These are phyloP conservation scores for Mycena alexandri DNA, from an alignment of 768 basidiomycete genomes.

Conservation along the genomic window DNA sequence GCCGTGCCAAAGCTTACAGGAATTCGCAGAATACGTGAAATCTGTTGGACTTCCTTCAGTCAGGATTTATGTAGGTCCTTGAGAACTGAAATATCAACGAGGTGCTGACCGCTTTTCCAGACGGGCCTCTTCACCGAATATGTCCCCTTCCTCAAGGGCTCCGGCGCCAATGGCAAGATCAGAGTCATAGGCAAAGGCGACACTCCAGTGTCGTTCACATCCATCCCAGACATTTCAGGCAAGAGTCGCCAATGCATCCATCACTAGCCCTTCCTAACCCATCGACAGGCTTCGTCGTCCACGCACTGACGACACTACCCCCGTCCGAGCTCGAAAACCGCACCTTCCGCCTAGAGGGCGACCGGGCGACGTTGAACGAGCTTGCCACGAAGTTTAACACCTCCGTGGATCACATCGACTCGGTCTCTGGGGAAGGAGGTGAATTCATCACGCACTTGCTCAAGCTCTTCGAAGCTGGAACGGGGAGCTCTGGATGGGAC, in stretches of 20 bases:
- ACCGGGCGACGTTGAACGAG: constrained; percentile 44
- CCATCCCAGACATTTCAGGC: not conserved
- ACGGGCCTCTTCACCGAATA: not conserved
- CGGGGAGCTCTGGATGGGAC: constrained; percentile 39
- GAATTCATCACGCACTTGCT: constrained; percentile 21
- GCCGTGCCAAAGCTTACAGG: not conserved
- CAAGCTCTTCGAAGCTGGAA: constrained; percentile 24
- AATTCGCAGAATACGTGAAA: not conserved
- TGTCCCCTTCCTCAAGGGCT: not conserved
- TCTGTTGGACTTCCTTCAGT: not conserved
- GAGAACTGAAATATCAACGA: not conserved
- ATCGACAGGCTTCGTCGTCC: constrained; percentile 50
- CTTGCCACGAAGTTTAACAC: constrained; percentile 43
- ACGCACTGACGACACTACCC: constrained; percentile 49
- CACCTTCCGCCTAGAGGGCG: constrained; percentile 52
- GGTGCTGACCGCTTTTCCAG: not conserved
- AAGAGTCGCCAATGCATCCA: not conserved
- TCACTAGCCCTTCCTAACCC: not conserved
- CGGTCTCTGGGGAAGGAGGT: constrained; percentile 19
- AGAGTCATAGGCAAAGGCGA: not conserved
- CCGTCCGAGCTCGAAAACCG: constrained; percentile 42
- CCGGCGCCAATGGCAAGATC: not conserved
- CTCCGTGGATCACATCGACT: constrained; percentile 34
- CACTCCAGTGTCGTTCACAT: not conserved
- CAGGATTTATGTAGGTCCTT: not conserved